Percentiles rank a stretch among this genome's conserved stretches.
These are phyloP conservation scores for Moesziomyces antarcticus DNA, from an alignment of 1,284 basidiomycete genomes.

Conservation along the genomic window DNA sequence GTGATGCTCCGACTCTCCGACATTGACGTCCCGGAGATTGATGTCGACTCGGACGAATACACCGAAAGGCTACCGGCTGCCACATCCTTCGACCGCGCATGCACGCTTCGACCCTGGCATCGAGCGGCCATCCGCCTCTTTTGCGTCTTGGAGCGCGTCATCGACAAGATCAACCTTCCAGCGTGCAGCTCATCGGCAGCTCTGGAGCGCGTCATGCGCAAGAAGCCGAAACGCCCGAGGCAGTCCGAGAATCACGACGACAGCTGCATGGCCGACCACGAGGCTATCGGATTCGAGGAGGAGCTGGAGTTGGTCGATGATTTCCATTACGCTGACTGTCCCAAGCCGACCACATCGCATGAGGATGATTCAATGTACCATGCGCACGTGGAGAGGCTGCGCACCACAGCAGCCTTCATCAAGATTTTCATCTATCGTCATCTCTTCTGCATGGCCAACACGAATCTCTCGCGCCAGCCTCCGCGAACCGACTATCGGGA, in stretches of 20 bases:
- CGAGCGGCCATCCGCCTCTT: slow-evolving; percentile 45
- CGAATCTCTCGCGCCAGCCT: slow-evolving; percentile 34
- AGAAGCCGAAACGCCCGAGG: slow-evolving; percentile 45
- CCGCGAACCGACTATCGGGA: slow-evolving; percentile 46
- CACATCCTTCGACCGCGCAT: slow-evolving; percentile 41
- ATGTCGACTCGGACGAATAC: slow-evolving; percentile 46
- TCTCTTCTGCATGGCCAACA: slow-evolving; percentile 37
- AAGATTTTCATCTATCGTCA: slow-evolving; percentile 49
- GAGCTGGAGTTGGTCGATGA: slow-evolving; percentile 46
- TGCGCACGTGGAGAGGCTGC: slow-evolving; percentile 40
- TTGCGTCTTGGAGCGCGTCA: slow-evolving; percentile 48
- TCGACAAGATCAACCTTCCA: slow-evolving; percentile 53
- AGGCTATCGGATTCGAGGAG: slow-evolving; percentile 40
- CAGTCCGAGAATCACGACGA: slow-evolving; percentile 45
- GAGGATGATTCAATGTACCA: slow-evolving; percentile 47
- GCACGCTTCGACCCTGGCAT: slow-evolving; percentile 42
- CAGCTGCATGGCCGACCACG: slow-evolving; percentile 51
- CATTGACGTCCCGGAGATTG: slow-evolving; percentile 47
- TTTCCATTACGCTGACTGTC: slow-evolving; percentile 42
- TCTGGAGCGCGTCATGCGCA: slow-evolving; percentile 44
- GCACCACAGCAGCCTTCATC: slow-evolving; percentile 47
- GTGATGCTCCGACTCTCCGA: slow-evolving; percentile 48
- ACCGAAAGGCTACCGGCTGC: slow-evolving; percentile 43
- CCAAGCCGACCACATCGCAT: slow-evolving; percentile 35
- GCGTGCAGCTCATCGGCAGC: slow-evolving; percentile 44